Conservation (phyloP, 257 asterid species). For the Przewalskia tangutica region DNA sequence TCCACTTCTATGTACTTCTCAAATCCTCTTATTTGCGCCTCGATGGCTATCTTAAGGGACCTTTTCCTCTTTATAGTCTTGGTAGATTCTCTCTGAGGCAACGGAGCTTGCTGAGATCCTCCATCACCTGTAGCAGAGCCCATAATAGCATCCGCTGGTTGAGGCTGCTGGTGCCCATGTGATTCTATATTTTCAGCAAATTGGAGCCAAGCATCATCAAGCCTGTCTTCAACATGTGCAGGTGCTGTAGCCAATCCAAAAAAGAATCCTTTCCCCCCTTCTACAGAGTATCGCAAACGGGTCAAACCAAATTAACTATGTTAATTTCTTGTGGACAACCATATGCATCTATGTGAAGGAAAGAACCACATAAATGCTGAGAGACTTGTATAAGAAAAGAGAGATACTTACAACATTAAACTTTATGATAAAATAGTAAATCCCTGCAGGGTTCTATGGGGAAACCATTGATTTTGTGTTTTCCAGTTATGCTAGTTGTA, state of each 20-base stretch:
- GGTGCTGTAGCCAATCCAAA: slow-evolving; percentile 98
- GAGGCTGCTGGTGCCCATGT: slow-evolving; percentile 11
- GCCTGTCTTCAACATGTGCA: slow-evolving; percentile 92
- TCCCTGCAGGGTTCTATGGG: neutral
- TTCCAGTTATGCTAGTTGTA: neutral
- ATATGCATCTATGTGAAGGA: neutral
- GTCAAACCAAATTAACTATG: neutral
- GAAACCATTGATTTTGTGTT: neutral
- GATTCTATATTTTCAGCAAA: slow-evolving; percentile 69
- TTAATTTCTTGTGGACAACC: neutral
- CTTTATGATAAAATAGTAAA: neutral
- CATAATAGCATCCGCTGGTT: slow-evolving; percentile 51
- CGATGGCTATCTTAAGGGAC: slow-evolving; percentile 66
- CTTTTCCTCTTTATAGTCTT: slow-evolving; percentile 56
- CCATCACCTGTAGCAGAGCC: slow-evolving; percentile 64
- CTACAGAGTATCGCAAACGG: slow-evolving; percentile 16
- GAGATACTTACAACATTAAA: neutral
- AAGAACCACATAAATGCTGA: neutral
- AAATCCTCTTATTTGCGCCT: slow-evolving; percentile 81
- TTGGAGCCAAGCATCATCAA: slow-evolving; percentile 95
- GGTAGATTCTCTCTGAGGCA: slow-evolving; percentile 28
- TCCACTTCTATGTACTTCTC: slow-evolving; percentile 59
- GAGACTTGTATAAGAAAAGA: neutral
- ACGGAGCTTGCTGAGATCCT: slow-evolving; percentile 53
- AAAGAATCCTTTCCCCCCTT: slow-evolving; percentile 65